Base-by-base conservation (phyloP, 1,284 basidiomycete species). In the Sphaerobolus stellatus region DNA sequence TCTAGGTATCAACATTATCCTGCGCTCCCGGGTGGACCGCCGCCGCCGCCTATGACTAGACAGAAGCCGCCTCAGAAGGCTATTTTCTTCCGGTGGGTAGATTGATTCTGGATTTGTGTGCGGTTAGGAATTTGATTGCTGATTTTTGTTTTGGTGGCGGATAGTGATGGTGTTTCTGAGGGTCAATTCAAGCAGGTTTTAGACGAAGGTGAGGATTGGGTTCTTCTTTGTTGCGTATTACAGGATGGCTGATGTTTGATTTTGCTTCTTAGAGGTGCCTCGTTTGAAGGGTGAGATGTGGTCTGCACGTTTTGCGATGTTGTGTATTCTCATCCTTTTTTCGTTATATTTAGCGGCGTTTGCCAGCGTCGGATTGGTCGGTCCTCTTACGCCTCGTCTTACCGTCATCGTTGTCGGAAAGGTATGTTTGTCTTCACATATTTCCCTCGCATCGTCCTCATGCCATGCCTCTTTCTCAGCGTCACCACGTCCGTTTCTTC, bases 401-500 rank as follows among this genome's bases (percentile, higher is more conserved):
- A 91, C 89, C 0, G 71, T 90, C 24, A 78, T 91, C 48, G 75
- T 91, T 18, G 89, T 90, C 22, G 87, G 86, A 20, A 91, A 90
- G 27, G 52, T 54, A 18, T 28, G 47, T 40, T 18, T 3, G 20
- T 28, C 9, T 2, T 16, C 20, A 29, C 20, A 24, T 48, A 48
- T 24, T 2, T 13, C 20, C 29, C 16, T 48, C 5, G 25, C 24
- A 41, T 30, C 24, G 13, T 13, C 47, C n/a, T n/a, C 30, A 3
- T 49, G 31, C 20, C 16, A 20, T 34, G 18, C 28, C 3, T 14
- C 9, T 30, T 3, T 5, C 30, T 28, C 30, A 58, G 66, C 80
- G 87, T 33, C 88, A 90, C 58, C 87, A 89, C 49, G 82, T 88
- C 44, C 81, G 88, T 11, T 87, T 91, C 71, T 89, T 90, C 79